phyloP scores from a whole-genome alignment of 306 rosid genomes.

The Oxytropis ochrocephala region DNA sequence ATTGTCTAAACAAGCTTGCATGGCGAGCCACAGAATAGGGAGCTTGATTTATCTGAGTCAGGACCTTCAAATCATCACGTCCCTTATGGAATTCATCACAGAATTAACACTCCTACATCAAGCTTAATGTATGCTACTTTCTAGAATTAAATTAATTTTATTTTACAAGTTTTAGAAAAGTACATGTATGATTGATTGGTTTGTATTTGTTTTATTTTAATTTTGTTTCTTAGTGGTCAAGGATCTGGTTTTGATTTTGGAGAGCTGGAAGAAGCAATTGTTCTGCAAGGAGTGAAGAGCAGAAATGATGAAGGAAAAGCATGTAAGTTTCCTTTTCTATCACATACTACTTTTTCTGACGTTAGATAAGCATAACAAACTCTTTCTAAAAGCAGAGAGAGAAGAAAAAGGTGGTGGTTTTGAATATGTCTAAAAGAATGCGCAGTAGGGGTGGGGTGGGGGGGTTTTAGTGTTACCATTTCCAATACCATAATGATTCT shows the following conservation, averaged over 20 bases:
- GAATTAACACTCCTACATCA: conserved; percentile 47
- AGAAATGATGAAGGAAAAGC: conserved; percentile 74
- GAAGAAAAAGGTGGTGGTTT: conserved; percentile 22
- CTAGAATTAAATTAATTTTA: neutral
- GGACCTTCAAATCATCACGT: conserved; percentile 70
- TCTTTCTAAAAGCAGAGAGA: conserved; percentile 29
- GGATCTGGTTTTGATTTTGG: conserved; percentile 76
- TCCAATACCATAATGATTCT: conserved; percentile 60
- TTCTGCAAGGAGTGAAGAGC: conserved; percentile 61
- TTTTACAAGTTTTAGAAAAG: neutral
- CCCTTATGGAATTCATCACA: conserved; percentile 64
- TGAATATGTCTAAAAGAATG: conserved; percentile 47
- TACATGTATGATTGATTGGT: neutral
- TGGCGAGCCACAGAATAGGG: conserved; percentile 72
- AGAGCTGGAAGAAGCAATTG: conserved; percentile 88
- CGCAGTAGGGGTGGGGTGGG: neutral
- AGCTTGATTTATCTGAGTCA: conserved; percentile 57
- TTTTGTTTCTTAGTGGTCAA: conserved; percentile 44
- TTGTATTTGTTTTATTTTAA: neutral
- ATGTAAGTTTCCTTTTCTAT: conserved; percentile 35
- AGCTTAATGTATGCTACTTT: conserved; percentile 46
- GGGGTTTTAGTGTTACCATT: conserved; percentile 34
- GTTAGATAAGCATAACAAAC: conserved; percentile 39
- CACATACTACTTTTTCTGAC: conserved; percentile 34
- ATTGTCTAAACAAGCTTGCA: conserved; percentile 45